phyloP scores from a whole-genome alignment of 805 yeast genomes.

The Zygoascus flipseniorum region DNA sequence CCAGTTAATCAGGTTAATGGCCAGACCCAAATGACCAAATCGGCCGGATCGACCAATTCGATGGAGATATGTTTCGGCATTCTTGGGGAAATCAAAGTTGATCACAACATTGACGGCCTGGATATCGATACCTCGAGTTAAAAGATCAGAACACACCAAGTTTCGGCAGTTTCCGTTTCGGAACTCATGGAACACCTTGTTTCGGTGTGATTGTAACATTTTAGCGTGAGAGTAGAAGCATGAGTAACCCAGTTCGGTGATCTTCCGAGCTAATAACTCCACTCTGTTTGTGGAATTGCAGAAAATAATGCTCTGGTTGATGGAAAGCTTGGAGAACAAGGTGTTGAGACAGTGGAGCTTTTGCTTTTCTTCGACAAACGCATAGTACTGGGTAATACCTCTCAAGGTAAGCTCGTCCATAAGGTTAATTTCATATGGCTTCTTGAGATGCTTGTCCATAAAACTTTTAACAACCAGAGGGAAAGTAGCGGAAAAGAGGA shows the following conservation, averaged over 20 bases:
- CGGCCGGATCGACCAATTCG: constrained; percentile 99
- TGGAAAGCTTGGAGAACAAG: constrained; percentile 83
- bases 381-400: constrained; percentile 96
- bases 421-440: constrained; percentile 90
- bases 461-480: constrained; percentile 88
- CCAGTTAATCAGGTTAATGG: constrained; percentile 95
- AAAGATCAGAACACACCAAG: constrained; percentile 89
- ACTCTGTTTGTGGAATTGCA: constrained; percentile 97
- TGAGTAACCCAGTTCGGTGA: constrained; percentile 92
- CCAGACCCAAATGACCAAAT: constrained; percentile 96
- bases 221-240: constrained; percentile 95
- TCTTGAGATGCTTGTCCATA: constrained; percentile 81
- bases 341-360: constrained; percentile 94
- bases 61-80: constrained; percentile 94
- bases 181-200: constrained; percentile 96
- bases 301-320: constrained; percentile 93
- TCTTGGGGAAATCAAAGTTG: constrained; percentile 97
- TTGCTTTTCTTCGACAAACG: constrained; percentile 96
- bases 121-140: constrained; percentile 97
- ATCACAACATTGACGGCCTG: constrained; percentile 98
- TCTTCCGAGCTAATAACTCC: constrained; percentile 88
- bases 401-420: constrained; percentile 96
- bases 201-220: constrained; percentile 96
- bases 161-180: constrained; percentile 97
- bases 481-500: constrained; percentile 92